Evolutionary conservation across 2,329 filamentous ascomycete species (phyloP).

Genomic region (Monascus ruber): DNA sequence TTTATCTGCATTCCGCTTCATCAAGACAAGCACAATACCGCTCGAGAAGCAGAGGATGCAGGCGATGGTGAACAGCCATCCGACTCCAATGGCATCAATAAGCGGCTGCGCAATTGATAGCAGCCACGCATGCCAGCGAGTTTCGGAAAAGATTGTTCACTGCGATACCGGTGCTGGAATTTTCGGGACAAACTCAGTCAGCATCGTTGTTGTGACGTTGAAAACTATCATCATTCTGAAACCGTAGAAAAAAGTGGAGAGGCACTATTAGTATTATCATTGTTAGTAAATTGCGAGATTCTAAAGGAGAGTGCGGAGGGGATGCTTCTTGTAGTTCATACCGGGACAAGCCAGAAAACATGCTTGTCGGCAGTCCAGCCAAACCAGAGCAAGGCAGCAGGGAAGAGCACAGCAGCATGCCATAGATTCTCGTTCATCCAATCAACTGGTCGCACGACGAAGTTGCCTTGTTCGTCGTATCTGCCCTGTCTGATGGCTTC

Average conservation of each 20-base stretch:
- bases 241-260: constrained; percentile 18
- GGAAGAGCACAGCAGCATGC: constrained; percentile 23
- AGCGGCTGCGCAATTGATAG: constrained; percentile 26
- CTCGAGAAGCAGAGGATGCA: constrained; percentile 1
- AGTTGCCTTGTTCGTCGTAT: constrained; percentile 20
- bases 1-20: constrained; percentile 1
- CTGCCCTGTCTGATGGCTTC: constrained; percentile 23
- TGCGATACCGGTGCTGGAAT: constrained; percentile 27
- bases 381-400: constrained; percentile 23
- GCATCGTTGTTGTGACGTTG: constrained; percentile 25
- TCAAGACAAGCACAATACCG: constrained; percentile 3
- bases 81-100: constrained; percentile 29
- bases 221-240: constrained; percentile 28
- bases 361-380: constrained; percentile 26
- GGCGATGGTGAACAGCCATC: constrained; percentile 27
- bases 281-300: too few species aligned
- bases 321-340: not conserved
- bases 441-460: constrained; percentile 27
- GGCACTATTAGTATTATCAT: not conserved
- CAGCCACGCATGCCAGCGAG: constrained; percentile 27
- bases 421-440: constrained; percentile 29
- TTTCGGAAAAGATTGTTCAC: constrained; percentile 33
- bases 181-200: constrained; percentile 34
- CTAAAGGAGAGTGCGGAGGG: too few species aligned
- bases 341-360: constrained; percentile 15